These are phyloP conservation scores for Ananas comosus DNA, from an alignment of 176 grass and related monocot genomes.

Conservation along the genomic window DNA sequence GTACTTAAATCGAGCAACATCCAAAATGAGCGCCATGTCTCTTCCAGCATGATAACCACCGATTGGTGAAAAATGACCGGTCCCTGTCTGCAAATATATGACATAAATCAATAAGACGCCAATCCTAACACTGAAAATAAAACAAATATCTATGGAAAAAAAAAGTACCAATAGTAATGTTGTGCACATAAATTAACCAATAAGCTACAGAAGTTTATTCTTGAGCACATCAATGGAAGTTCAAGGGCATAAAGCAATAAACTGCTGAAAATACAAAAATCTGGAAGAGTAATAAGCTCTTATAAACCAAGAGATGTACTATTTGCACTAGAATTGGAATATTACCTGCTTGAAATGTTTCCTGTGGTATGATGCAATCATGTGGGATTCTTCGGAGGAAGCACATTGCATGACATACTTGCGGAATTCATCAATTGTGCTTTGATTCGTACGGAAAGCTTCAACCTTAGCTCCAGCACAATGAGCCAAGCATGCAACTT, in stretches of 20 bases:
- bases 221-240: neutral
- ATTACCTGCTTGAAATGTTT: conserved; percentile 33
- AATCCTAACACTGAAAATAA: neutral
- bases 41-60: conserved; percentile 66
- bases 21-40: conserved; percentile 86
- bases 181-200: neutral
- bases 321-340: neutral
- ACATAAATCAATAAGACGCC: neutral
- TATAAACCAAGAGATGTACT: neutral
- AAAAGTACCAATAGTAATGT: neutral
- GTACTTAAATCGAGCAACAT: conserved; percentile 93
- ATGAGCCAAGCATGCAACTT: conserved; percentile 77
- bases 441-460: conserved; percentile 45
- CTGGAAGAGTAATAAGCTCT: neutral
- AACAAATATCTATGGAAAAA: neutral
- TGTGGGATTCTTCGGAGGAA: conserved; percentile 59
- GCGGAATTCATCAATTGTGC: conserved; percentile 55
- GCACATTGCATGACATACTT: conserved; percentile 40
- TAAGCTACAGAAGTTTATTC: neutral
- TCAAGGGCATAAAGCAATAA: neutral
- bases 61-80: conserved; percentile 90
- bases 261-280: neutral
- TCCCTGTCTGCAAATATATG: conserved; percentile 51
- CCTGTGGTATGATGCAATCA: conserved; percentile 67
- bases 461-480: conserved; percentile 71